These are phyloP conservation scores for Babjeviella inositovora DNA, from an alignment of 805 yeast genomes.

Conservation along the genomic window DNA sequence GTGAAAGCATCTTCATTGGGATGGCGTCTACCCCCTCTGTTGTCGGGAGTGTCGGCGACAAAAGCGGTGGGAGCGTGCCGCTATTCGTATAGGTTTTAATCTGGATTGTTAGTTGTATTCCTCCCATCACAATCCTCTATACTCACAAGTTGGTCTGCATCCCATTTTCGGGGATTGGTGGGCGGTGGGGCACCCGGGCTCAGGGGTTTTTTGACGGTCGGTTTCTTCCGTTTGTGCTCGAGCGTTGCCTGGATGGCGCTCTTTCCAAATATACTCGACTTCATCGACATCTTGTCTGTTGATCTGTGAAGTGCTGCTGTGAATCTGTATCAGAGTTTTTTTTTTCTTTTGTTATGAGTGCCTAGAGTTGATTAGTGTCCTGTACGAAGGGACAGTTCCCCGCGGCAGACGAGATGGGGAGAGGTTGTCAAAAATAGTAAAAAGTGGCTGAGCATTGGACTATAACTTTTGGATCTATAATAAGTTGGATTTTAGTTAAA, in stretches of 20 bases:
- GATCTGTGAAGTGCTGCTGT: too few species aligned
- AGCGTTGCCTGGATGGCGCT: slow-evolving; percentile 1
- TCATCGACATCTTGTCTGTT: slow-evolving; percentile 1
- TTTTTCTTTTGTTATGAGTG: not conserved
- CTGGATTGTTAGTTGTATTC: too few species aligned
- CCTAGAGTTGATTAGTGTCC: too few species aligned
- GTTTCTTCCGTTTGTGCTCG: too few species aligned
- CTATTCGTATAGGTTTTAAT: too few species aligned
- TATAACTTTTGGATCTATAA: too few species aligned
- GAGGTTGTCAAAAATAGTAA: not conserved
- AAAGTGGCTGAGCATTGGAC: not conserved
- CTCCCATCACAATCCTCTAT: not conserved
- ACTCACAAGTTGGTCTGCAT: not conserved
- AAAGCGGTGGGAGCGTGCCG: too few species aligned
- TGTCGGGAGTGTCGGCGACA: too few species aligned
- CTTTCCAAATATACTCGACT: slow-evolving; percentile 1
- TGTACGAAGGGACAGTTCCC: not conserved
- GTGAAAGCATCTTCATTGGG: too few species aligned
- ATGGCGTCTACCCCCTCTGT: too few species aligned
- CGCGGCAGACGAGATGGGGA: not conserved
- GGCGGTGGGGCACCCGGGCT: not conserved
- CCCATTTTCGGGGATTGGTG: not conserved
- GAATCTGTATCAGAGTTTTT: too few species aligned
- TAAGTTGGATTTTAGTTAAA: too few species aligned
- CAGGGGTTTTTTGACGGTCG: slow-evolving; percentile 1